Base-by-base conservation (phyloP, 2,329 filamentous ascomycete genomes). In the Pestalotiopsis sp. region DNA sequence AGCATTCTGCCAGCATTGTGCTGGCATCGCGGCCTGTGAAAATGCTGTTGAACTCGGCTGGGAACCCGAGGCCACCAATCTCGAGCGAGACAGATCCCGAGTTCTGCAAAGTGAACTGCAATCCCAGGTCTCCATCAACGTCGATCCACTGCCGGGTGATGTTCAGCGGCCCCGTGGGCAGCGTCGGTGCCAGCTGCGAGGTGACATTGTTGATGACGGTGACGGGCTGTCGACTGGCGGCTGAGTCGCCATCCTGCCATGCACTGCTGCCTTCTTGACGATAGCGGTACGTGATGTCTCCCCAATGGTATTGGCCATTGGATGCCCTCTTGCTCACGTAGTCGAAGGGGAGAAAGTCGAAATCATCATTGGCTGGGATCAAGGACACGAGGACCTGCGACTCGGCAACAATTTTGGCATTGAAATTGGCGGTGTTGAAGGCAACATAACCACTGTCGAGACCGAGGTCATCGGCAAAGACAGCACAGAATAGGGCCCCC, bases 11-110 rank as follows among this genome's bases (percentile, higher is more conserved):
- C 66, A 85, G 83, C 6, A 84, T 88, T 6, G 87, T 83, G 2
- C 78, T 77, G 0, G 86, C 82, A 1, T 78, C 76, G 9, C 86
- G 82, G 59, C 80, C 80, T 13, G 83, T 88, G 73, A 90, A 90
- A 72, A 90, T 89, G 75, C 85, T 90, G 78, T 90, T 90, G 79
- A 90, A 88, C 74, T 89, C 86, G 23, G 87, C 82, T 0, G 88
- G 88, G 65, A 90, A 84, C 0, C 88, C 88, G 1, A 90, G 79
- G 62, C 84, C 84, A 1, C 88, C 88, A 4, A 90, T 76, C 69
- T 90, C 87, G 2, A 90, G 68, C 0, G 78, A 69, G 0, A 74
- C 70, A 0, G 73, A 71, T 0, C 76, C 83, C 0, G 75, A 76
- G 69, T 89, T 90, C 11, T 78, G 79, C 23, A 89, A 71, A 2